Base-by-base conservation (phyloP, 768 basidiomycete genomes). In the Candolleomyces aberdarensis region DNA sequence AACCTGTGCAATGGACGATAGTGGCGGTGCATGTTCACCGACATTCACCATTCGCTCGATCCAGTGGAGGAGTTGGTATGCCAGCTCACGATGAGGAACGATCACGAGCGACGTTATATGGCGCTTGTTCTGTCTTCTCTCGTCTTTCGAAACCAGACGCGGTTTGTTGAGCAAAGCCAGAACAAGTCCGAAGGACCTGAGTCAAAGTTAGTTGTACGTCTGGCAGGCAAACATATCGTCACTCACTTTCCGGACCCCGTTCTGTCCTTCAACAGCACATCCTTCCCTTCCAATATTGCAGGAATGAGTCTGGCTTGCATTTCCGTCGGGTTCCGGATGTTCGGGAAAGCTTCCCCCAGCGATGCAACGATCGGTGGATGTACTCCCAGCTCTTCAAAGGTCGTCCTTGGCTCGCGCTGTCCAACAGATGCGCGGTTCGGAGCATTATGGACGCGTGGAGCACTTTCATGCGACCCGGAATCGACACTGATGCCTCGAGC, bases 161-260 rank as follows among this genome's bases (percentile, higher is more conserved):
- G 77, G 74, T 71, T 85, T 84, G 72, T 80, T 87, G 55, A 92
- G 76, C 39, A 90, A 73, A 19, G 86, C 89, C 26, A 92, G 67
- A 19, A 88, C 72, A 29, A 89, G 71, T 0, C 87, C 89, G 67
- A 93, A 89, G 5, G 91, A 89, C 74, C 91, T 93, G 57, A 8
- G 43, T n/a, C 36, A 52, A 47, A 49, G 5, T 26, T 51, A 39
- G 52, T 15, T 5, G 11, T 5, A 59, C 59, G 22, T 48, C 60
- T 48, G 52, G 39, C 29, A 36, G 58, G 48, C 41, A 36, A 36
- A 36, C 50, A 58, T 62, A 59, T 32, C 43, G 22, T 6, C 22
- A 67, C 88, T 62, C 69, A 91, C 91, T 92, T 92, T 75, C 90
- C 91, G 49, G 85, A 84, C 5, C 91, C 91, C n/a, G 91, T 89